A percentile compares a stretch with the other conserved stretches of the same genome.
Evolutionary conservation across 345 rosid species (phyloP).

Genomic region (Murraya koenigii): DNA sequence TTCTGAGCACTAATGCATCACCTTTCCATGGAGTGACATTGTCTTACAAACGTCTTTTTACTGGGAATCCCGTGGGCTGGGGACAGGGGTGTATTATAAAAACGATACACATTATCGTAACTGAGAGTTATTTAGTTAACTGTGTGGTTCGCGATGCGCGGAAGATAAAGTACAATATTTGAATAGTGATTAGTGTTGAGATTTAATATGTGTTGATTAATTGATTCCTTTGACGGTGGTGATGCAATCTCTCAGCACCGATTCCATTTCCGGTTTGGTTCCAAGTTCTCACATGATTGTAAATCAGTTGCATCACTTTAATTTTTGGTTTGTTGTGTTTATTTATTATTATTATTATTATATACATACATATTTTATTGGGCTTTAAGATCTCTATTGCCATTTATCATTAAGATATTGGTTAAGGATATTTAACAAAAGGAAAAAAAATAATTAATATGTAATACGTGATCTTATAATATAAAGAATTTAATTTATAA

Average conservation of each 20-base stretch:
- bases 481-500: background rate
- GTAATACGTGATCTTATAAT: too few relatives aligned
- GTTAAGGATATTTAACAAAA: too few relatives aligned
- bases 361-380: too few relatives aligned
- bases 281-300: background rate
- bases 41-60: background rate
- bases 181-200: background rate
- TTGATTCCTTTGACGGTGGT: background rate
- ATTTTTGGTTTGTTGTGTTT: background rate
- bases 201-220: background rate
- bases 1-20: background rate
- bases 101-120: background rate
- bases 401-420: background rate
- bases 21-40: too few relatives aligned
- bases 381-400: background rate
- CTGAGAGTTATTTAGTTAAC: background rate
- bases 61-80: background rate
- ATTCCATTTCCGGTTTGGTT: background rate
- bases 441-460: background rate
- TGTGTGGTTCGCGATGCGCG: conserved; percentile 14
- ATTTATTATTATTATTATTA: background rate
- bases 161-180: background rate
- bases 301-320: background rate
- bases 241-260: background rate
- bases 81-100: background rate